Conservation (phyloP, 1,284 basidiomycete genomes). For the Melampsora abietis-canadensis region DNA sequence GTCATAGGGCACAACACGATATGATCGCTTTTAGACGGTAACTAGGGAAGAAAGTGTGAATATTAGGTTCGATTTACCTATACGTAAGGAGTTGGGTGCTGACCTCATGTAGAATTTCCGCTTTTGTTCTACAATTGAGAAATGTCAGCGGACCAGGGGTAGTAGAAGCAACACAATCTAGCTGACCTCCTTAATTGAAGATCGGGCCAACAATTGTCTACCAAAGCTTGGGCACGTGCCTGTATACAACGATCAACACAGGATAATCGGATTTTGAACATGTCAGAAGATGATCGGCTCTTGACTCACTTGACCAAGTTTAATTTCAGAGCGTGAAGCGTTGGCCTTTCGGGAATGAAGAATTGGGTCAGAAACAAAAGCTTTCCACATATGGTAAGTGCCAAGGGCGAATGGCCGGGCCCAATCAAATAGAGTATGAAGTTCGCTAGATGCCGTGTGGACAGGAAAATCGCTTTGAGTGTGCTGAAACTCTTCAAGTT, state of each 20-base stretch:
- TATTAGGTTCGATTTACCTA: constrained; percentile 2
- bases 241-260: neutral
- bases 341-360: constrained; percentile 20
- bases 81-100: neutral
- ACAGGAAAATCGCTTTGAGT: too few species aligned
- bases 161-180: neutral
- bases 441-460: constrained; percentile 13
- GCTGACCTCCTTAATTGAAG: constrained; percentile 32
- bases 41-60: neutral
- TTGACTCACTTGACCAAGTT: constrained; percentile 20
- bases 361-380: constrained; percentile 33
- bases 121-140: constrained; percentile 28
- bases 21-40: constrained; percentile 29
- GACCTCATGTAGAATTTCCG: constrained; percentile 35
- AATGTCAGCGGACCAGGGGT: too few species aligned
- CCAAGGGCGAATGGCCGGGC: constrained; percentile 34
- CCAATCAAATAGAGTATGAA: constrained; percentile 40
- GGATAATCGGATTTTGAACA: neutral
- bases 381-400: constrained; percentile 32
- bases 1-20: constrained; percentile 42
- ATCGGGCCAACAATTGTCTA: constrained; percentile 38
- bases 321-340: constrained; percentile 30
- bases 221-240: constrained; percentile 25
- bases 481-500: too few species aligned
- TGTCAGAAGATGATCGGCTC: neutral